phyloP scores from a whole-genome alignment of 2,329 filamentous ascomycete genomes.

The Capronia americana region DNA sequence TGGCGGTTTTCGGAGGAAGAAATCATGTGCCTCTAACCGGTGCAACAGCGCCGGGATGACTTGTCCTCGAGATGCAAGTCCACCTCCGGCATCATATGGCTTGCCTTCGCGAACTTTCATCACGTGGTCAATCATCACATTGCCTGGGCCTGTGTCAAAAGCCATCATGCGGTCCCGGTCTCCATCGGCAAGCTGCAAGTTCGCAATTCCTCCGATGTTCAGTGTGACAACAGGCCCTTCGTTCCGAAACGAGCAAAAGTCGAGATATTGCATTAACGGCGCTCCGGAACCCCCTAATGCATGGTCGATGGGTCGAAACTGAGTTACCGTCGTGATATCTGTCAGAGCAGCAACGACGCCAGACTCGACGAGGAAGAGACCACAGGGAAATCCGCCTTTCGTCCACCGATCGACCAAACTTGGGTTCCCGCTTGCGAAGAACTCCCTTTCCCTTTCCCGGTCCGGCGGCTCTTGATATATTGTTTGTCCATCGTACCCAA shows the following conservation, averaged over 20 bases:
- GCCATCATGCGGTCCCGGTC: conserved; percentile 45
- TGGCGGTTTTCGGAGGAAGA: conserved; percentile 42
- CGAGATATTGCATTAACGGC: conserved; percentile 45
- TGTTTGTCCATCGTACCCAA: conserved; percentile 45
- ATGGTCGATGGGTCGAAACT: conserved; percentile 44
- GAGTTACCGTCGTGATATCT: conserved; percentile 43
- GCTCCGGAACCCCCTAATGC: conserved; percentile 43
- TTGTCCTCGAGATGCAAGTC: conserved; percentile 39
- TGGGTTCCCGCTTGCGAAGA: conserved; percentile 36
- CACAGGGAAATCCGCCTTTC: conserved; percentile 42
- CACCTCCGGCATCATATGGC: conserved; percentile 42
- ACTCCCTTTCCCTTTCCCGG: conserved; percentile 36
- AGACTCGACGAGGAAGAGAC: conserved; percentile 44
- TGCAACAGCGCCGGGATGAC: conserved; percentile 37
- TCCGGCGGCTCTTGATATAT: conserved; percentile 45
- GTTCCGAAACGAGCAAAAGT: conserved; percentile 43
- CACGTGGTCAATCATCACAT: conserved; percentile 45
- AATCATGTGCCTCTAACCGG: conserved; percentile 39
- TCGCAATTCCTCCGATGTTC: conserved; percentile 45
- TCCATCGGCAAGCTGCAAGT: conserved; percentile 42
- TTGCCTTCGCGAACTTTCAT: conserved; percentile 39
- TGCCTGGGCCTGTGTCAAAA: conserved; percentile 44
- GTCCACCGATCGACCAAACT: conserved; percentile 42
- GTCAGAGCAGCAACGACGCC: conserved; percentile 44
- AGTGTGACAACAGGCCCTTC: conserved; percentile 40